These are phyloP conservation scores for Vaccinium macrocarpon DNA, from an alignment of 148 eudicot species.

Conservation along the genomic window DNA sequence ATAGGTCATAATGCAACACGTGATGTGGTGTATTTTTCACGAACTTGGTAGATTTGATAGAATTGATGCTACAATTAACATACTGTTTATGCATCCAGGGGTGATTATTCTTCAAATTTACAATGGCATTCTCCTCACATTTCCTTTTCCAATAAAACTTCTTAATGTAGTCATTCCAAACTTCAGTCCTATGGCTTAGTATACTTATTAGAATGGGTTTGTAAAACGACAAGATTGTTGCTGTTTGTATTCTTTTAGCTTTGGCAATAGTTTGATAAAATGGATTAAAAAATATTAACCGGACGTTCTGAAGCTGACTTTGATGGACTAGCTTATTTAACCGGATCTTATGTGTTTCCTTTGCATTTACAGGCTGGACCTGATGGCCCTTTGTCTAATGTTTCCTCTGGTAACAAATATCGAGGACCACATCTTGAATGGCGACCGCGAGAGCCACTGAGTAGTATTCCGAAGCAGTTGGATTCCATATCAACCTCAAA, in stretches of 20 bases:
- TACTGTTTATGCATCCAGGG: neutral
- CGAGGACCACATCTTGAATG: neutral
- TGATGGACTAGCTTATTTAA: constrained; percentile 4
- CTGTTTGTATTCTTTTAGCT: neutral
- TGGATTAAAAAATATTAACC: neutral
- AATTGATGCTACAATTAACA: neutral
- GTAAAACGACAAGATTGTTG: neutral
- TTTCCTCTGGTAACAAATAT: constrained; percentile 11
- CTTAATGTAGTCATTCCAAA: neutral
- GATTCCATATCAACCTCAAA: constrained; percentile 17
- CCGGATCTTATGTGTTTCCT: neutral
- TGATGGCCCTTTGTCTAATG: constrained; percentile 23
- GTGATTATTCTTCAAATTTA: neutral
- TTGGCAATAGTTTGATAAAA: neutral
- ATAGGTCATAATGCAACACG: neutral
- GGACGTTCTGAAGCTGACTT: neutral
- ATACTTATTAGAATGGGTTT: neutral
- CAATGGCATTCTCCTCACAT: neutral
- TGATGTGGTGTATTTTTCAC: neutral
- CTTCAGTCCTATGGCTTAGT: neutral
- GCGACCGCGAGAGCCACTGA: constrained; percentile 7
- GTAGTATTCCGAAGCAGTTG: constrained; percentile 4
- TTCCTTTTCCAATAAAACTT: neutral
- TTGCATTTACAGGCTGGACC: constrained; percentile 25
- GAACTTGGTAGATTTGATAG: neutral